These are phyloP conservation scores for Rhizopus sp. DNA, from an alignment of 371 early-diverging fungal genomes.

Conservation along the genomic window DNA sequence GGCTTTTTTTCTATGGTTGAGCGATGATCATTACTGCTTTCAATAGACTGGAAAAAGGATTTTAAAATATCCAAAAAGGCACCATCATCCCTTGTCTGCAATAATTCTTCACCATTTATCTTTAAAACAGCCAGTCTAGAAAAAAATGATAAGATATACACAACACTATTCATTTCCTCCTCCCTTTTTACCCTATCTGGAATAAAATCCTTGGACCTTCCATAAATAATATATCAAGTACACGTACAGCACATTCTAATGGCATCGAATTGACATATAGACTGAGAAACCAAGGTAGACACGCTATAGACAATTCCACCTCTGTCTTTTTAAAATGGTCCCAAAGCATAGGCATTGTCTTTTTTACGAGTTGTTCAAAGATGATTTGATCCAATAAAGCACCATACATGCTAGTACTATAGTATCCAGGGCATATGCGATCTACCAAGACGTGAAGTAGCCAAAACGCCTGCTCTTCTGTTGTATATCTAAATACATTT, in stretches of 20 bases:
- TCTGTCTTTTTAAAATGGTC: constrained; percentile 82
- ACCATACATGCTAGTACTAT: constrained; percentile 96
- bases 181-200: constrained; percentile 74
- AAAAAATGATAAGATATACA: background rate
- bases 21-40: constrained; percentile 57
- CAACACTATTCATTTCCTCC: background rate
- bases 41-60: constrained; percentile 71
- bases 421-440: constrained; percentile 91
- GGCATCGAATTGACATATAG: constrained; percentile 95
- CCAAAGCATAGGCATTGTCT: constrained; percentile 77
- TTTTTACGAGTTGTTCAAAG: constrained; percentile 84
- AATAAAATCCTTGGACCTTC: constrained; percentile 94
- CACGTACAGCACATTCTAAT: constrained; percentile 80
- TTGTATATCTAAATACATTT: constrained; percentile 64
- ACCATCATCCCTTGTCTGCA: constrained; percentile 89
- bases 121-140: constrained; percentile 77
- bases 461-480: constrained; percentile 98
- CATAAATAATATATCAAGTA: constrained; percentile 94
- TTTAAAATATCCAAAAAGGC: constrained; percentile 83
- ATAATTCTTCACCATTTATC: constrained; percentile 85
- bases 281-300: constrained; percentile 95
- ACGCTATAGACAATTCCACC: constrained; percentile 93
- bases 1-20: constrained; percentile 49
- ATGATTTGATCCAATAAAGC: constrained; percentile 94
- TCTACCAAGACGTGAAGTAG: constrained; percentile 88